Conservation (phyloP, 1,284 basidiomycete genomes). For the Austroboletus niveus region DNA sequence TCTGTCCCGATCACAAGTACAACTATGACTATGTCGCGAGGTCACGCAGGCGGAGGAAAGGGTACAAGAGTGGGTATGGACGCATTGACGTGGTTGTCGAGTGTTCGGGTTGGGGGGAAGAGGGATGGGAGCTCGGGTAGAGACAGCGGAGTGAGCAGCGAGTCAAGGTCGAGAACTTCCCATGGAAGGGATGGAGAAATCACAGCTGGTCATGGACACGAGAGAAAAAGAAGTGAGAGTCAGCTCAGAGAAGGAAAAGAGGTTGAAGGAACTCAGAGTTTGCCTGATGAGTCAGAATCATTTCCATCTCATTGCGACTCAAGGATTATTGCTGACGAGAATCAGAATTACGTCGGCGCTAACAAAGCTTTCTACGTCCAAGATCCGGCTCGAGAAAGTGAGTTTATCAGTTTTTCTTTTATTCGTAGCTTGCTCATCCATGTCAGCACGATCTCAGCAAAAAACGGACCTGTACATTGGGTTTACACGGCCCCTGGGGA, state of each 20-base stretch:
- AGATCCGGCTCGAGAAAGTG: conserved; percentile 86
- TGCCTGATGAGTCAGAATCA: conserved; percentile 75
- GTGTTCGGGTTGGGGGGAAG: conserved; percentile 56
- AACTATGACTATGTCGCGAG: conserved; percentile 47
- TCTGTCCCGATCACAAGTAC: conserved; percentile 22
- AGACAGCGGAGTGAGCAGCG: conserved; percentile 46
- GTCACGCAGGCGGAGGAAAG: conserved; percentile 55
- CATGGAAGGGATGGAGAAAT: conserved; percentile 20
- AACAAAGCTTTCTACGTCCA: conserved; percentile 65
- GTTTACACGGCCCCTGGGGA: conserved; percentile 90
- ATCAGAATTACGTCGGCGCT: conserved; percentile 77
- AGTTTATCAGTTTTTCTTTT: conserved; percentile 4
- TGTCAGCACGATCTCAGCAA: conserved; percentile 75
- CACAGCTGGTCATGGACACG: conserved; percentile 13
- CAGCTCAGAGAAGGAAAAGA: conserved; percentile 41
- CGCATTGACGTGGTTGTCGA: conserved; percentile 67
- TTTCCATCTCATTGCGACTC: background rate
- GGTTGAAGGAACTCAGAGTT: conserved; percentile 49
- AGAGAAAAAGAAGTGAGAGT: conserved; percentile 45
- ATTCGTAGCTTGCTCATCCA: background rate
- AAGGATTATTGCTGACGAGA: conserved; percentile 7
- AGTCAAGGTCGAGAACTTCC: conserved; percentile 34
- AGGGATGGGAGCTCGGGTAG: conserved; percentile 53
- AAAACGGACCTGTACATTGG: conserved; percentile 81
- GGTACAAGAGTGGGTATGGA: conserved; percentile 64